These are phyloP conservation scores for Aspergillus uvarum DNA, from an alignment of 2,329 filamentous ascomycete species.

Conservation along the genomic window DNA sequence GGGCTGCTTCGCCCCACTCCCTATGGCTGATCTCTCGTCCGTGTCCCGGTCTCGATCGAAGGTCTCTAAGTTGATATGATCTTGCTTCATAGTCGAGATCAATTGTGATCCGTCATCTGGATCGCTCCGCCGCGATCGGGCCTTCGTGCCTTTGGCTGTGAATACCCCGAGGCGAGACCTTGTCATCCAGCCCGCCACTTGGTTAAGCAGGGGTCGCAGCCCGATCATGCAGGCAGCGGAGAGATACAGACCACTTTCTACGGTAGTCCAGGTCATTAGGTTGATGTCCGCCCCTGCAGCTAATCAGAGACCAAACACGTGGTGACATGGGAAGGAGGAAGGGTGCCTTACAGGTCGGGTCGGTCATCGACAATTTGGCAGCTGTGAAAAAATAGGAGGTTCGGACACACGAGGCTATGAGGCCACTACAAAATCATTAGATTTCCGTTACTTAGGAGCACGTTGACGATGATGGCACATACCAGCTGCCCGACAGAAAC, in stretches of 20 bases:
- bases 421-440: background rate
- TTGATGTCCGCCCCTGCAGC: background rate
- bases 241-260: background rate
- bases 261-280: background rate
- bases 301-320: background rate
- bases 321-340: background rate
- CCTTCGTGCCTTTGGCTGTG: background rate
- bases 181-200: conserved; percentile 7
- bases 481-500: background rate
- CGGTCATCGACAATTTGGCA: background rate
- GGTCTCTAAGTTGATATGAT: background rate
- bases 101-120: background rate
- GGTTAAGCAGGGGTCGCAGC: background rate
- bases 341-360: background rate
- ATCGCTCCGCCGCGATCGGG: background rate
- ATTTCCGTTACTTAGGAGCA: background rate
- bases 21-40: background rate
- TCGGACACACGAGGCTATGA: background rate
- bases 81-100: background rate
- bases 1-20: background rate
- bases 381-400: conserved; percentile 1
- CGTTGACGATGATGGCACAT: background rate
- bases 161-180: background rate
- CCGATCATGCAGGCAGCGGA: background rate
- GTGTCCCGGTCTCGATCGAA: background rate